Evolutionary conservation across 2,329 filamentous ascomycete species (phyloP).

Genomic region (Dothistroma septosporum): DNA sequence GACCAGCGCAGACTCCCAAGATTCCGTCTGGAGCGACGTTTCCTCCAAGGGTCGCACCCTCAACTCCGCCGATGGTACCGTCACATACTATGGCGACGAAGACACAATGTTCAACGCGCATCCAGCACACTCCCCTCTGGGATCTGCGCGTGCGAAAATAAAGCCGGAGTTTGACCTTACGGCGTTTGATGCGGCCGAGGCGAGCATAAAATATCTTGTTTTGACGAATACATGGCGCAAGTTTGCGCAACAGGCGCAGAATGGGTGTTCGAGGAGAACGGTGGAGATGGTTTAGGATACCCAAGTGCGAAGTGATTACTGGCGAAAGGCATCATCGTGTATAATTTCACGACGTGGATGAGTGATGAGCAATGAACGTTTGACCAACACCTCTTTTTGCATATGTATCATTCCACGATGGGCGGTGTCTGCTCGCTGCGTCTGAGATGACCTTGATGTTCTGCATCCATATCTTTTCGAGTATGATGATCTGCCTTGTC

Average conservation of each 20-base stretch:
- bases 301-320: background rate
- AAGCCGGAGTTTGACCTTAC: conserved; percentile 43
- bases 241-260: conserved; percentile 16
- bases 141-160: conserved; percentile 15
- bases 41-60: background rate
- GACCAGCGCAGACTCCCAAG: conserved; percentile 9
- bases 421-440: background rate
- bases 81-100: conserved; percentile 7
- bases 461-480: background rate
- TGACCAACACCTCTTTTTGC: background rate
- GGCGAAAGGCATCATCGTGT: background rate
- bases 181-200: conserved; percentile 58
- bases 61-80: background rate
- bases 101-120: conserved; percentile 13
- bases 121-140: conserved; percentile 13
- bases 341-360: background rate
- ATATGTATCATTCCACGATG: no score
- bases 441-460: background rate
- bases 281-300: background rate
- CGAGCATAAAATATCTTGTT: conserved; percentile 63
- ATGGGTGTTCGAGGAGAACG: background rate
- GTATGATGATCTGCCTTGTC: no score
- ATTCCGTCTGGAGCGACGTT: conserved; percentile 8
- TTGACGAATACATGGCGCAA: conserved; percentile 64
- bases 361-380: background rate